Conservation (phyloP, 2,329 filamentous ascomycete species). For the Blastomyces parvus region DNA sequence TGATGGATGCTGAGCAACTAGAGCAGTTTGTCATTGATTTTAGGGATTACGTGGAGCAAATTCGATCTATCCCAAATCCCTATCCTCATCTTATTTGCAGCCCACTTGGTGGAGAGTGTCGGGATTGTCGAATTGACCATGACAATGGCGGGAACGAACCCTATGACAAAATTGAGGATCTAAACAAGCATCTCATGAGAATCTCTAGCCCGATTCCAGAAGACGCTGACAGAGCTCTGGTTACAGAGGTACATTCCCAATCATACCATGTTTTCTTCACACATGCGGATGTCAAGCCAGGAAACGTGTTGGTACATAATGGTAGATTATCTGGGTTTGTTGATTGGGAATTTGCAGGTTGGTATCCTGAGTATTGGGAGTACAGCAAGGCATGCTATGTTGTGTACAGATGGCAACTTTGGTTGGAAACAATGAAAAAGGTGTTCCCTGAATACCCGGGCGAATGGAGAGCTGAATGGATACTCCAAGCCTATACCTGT, state of each 20-base stretch:
- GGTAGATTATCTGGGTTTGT: too few species aligned
- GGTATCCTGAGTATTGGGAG: background rate
- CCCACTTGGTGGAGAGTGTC: conserved; percentile 9
- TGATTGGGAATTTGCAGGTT: too few species aligned
- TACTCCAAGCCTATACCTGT: conserved; percentile 7
- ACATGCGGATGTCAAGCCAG: too few species aligned
- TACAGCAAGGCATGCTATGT: conserved; percentile 3
- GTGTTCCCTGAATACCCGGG: conserved; percentile 6
- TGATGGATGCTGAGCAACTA: conserved; percentile 8
- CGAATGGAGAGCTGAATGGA: conserved; percentile 5
- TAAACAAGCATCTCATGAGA: conserved; percentile 11
- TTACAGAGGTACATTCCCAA: background rate
- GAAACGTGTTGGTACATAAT: too few species aligned
- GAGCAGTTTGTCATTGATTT: conserved; percentile 11
- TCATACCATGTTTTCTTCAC: too few species aligned
- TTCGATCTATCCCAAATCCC: conserved; percentile 11
- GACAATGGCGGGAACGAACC: conserved; percentile 6
- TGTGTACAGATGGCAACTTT: conserved; percentile 7
- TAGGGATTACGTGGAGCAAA: conserved; percentile 9
- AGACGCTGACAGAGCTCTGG: conserved; percentile 7
- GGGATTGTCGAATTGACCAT: conserved; percentile 11
- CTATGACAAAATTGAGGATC: conserved; percentile 6
- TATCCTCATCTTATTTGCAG: conserved; percentile 11
- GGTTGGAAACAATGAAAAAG: conserved; percentile 7
- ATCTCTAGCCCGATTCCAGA: conserved; percentile 10